A percentile compares a stretch with the other conserved stretches of the same genome.
Evolutionary conservation across 1,284 basidiomycete species (phyloP).

Genomic region (Mixia osmundae): DNA sequence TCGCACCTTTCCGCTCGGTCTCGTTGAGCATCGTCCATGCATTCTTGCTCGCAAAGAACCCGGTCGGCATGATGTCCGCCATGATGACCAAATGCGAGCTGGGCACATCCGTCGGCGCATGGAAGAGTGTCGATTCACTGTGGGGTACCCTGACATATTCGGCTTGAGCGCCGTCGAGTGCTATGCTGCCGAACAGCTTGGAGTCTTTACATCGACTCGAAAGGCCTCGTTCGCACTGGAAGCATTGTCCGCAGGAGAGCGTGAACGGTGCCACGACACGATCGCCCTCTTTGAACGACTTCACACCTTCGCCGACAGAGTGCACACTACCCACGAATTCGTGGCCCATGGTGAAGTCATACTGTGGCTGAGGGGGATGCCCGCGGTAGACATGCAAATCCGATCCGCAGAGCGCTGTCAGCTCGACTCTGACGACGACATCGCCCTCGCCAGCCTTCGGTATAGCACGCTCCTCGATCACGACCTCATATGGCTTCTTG

Average conservation of each 20-base stretch:
- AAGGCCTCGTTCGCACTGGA: constrained; percentile 45
- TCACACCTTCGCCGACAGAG: constrained; percentile 41
- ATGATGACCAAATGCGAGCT: constrained; percentile 30
- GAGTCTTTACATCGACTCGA: constrained; percentile 49
- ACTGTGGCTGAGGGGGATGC: constrained; percentile 20
- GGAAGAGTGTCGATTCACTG: constrained; percentile 35
- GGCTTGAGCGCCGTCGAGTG: constrained; percentile 58
- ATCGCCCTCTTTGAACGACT: constrained; percentile 45
- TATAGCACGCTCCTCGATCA: constrained; percentile 17
- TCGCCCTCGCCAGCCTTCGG: constrained; percentile 14
- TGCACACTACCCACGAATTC: constrained; percentile 62
- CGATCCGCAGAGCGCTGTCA: constrained; percentile 47
- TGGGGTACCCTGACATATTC: constrained; percentile 55
- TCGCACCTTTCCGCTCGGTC: constrained; percentile 16
- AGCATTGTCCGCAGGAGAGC: constrained; percentile 38
- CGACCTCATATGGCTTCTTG: constrained; percentile 16
- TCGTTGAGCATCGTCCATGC: constrained; percentile 23
- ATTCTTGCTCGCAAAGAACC: constrained; percentile 43
- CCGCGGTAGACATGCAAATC: constrained; percentile 47
- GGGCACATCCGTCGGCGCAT: constrained; percentile 29
- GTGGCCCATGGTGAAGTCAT: constrained; percentile 33
- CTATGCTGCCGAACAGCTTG: constrained; percentile 43
- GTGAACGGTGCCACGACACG: constrained; percentile 73
- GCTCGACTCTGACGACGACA: constrained; percentile 17
- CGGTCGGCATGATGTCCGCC: constrained; percentile 58